These are phyloP conservation scores for Citrus medica DNA, from an alignment of 345 rosid genomes.

Conservation along the genomic window DNA sequence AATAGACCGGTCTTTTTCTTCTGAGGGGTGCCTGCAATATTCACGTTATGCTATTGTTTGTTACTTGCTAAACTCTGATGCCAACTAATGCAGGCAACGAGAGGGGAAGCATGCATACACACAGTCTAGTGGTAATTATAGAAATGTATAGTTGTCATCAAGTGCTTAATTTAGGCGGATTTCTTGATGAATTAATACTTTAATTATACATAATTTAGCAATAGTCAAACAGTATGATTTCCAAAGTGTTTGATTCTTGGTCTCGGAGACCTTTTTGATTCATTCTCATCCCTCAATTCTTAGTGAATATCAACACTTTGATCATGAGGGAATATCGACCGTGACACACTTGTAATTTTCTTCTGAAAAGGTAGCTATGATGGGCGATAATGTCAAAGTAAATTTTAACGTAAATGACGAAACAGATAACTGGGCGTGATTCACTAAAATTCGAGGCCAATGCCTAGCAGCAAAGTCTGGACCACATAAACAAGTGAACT, in stretches of 20 bases:
- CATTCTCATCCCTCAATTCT: neutral
- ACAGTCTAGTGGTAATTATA: neutral
- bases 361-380: neutral
- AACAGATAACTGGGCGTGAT: slow-evolving; percentile 10
- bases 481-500: neutral
- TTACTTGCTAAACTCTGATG: no score
- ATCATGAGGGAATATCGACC: neutral
- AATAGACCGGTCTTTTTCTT: slow-evolving; percentile 6
- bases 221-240: neutral
- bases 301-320: neutral
- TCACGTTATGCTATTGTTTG: slow-evolving; percentile 6
- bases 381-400: slow-evolving; percentile 10
- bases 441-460: slow-evolving; percentile 2
- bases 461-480: slow-evolving; percentile 6
- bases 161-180: slow-evolving; percentile 12
- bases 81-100: neutral
- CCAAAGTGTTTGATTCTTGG: neutral
- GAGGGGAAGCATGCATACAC: neutral
- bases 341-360: neutral
- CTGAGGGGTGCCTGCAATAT: slow-evolving; percentile 14
- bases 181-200: neutral
- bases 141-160: neutral
- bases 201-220: no score
- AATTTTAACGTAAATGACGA: slow-evolving; percentile 1
- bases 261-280: neutral